Conservation (phyloP, 495 filamentous ascomycete species). For the Xylaria intraflava region DNA sequence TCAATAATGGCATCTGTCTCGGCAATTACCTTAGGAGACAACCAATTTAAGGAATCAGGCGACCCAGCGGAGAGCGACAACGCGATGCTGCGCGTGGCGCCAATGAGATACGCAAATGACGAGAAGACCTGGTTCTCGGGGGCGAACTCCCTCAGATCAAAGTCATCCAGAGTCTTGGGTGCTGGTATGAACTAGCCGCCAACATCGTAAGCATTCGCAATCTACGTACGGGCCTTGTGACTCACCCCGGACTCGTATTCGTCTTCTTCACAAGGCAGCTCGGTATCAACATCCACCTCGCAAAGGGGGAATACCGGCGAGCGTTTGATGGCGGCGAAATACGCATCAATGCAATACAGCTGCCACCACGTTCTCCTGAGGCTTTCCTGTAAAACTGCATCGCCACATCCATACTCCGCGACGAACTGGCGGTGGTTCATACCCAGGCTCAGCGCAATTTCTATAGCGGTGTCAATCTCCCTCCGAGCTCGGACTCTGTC, state of each 20-base stretch:
- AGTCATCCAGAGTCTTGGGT: conserved; percentile 48
- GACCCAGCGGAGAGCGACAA: conserved; percentile 34
- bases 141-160: conserved; percentile 49
- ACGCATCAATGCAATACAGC: conserved; percentile 56
- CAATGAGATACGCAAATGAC: conserved; percentile 56
- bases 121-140: conserved; percentile 44
- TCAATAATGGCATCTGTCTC: conserved; percentile 59
- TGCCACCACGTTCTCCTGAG: conserved; percentile 70
- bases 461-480: conserved; percentile 51
- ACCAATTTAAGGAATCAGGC: conserved; percentile 3
- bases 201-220: neutral
- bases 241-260: conserved; percentile 49
- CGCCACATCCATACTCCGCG: conserved; percentile 34
- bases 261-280: conserved; percentile 55
- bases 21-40: conserved; percentile 12
- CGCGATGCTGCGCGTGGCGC: conserved; percentile 55
- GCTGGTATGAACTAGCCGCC: conserved; percentile 41
- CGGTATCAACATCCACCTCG: conserved; percentile 38
- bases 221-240: neutral
- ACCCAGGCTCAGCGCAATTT: conserved; percentile 53
- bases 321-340: conserved; percentile 29
- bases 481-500: conserved; percentile 47
- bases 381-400: conserved; percentile 55
- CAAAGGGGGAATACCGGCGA: conserved; percentile 31
- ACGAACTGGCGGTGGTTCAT: conserved; percentile 51